Evolutionary conservation across 352 stramenopile genomes (phyloP), one percentile per base, ranked within the genome.

Genomic region (Globisporangium uncinulatum): DNA sequence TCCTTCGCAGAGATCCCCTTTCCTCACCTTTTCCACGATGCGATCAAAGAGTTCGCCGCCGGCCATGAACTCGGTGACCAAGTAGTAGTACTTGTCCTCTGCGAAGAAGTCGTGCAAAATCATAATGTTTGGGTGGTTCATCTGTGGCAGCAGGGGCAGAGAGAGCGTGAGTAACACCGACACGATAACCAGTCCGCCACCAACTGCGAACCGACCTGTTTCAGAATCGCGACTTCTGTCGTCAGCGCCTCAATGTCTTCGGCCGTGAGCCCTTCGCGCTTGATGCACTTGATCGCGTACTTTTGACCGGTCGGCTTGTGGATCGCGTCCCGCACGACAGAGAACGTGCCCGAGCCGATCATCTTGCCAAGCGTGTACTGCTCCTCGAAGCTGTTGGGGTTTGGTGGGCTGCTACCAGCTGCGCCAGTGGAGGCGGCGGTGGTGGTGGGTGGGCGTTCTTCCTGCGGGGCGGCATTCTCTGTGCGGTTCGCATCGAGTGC

Each of bases 51-150:
- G 78, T 59, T 93, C 83, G 20, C 93, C 92, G 32, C 96, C 96
- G 37, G 87, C 88, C 79, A 98, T 98, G 52, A 97, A 93, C 73
- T 99, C 95, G 37, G 97, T 98, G 3, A 99, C 94, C 50, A 99
- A 77, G 71, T 99, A 99, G 73, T 97, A 99, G 62, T 97, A 86
- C 48, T 98, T 94, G 3, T 86, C 76, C 47, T 97, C 90, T 11
- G 95, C 82, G 67, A 97, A 98, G 63, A 98, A 97, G 66, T 97
- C 94, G 55, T 98, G 76, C 31, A 97, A 60, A 20, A 90, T 91
- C 81, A 97, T 94, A 51, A 97, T 97, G 67, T 97, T 95, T 14
- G 87, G 86, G 69, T 97, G 89, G 59, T 95, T 88, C 73, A 96
- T 90, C 82, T 95, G 50, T 41, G 53, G 17, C 29, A 58, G 17